phyloP scores from a whole-genome alignment of 495 filamentous ascomycete genomes.

The Penicillium atrosanguineum region DNA sequence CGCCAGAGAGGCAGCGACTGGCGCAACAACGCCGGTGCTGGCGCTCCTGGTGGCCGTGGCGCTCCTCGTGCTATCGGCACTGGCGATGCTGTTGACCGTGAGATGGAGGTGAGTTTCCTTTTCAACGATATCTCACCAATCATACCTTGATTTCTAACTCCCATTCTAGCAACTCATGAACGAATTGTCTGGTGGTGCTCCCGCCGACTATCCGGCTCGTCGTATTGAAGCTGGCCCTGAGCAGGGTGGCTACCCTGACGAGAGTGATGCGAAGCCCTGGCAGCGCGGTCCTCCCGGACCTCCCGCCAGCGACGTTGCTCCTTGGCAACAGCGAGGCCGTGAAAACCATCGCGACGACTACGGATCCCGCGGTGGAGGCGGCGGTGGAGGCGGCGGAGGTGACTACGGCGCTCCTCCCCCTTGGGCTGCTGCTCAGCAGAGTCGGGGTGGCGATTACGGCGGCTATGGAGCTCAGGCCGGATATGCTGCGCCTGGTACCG shows the following conservation, averaged over 20 bases:
- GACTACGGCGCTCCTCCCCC: constrained; percentile 48
- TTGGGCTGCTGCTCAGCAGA: constrained; percentile 46
- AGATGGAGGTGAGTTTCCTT: constrained; percentile 75
- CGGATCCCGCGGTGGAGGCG: constrained; percentile 25
- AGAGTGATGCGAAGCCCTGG: constrained; percentile 77
- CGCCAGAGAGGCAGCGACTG: constrained; percentile 85
- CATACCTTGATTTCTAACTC: constrained; percentile 31
- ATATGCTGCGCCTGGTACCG: constrained; percentile 29
- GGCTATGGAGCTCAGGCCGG: constrained; percentile 42
- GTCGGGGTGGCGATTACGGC: constrained; percentile 51
- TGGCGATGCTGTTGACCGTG: constrained; percentile 86
- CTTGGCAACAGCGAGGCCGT: constrained; percentile 62
- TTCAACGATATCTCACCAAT: background rate
- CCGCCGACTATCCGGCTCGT: constrained; percentile 63
- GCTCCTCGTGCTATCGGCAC: constrained; percentile 63
- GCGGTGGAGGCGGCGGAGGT: too few relatives aligned
- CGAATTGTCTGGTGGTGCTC: constrained; percentile 81
- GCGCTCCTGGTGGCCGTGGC: constrained; percentile 35
- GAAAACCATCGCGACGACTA: constrained; percentile 57
- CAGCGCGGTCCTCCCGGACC: constrained; percentile 64
- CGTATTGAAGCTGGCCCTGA: constrained; percentile 85
- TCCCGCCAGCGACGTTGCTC: constrained; percentile 82
- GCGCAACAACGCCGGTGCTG: constrained; percentile 62
- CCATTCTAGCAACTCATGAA: constrained; percentile 84
- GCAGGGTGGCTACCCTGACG: constrained; percentile 45